phyloP scores from a whole-genome alignment of 768 basidiomycete species.

The Lentinus tigrinus region DNA sequence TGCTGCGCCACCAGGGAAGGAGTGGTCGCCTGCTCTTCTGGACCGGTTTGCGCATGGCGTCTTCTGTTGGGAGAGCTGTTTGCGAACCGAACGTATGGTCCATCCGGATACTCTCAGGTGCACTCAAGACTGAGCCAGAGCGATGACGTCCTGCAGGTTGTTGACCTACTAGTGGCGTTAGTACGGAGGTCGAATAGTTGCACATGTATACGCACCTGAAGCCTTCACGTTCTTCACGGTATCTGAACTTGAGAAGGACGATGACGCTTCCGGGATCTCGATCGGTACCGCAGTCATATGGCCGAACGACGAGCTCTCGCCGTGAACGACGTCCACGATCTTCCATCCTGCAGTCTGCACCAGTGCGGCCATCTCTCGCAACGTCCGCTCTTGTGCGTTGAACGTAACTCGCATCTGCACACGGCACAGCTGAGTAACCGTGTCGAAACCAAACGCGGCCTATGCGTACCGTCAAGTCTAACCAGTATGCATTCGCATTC shows the following conservation, averaged over 20 bases:
- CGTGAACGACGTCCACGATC: slow-evolving; percentile 55
- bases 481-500: slow-evolving; percentile 65
- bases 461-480: slow-evolving; percentile 66
- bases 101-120: slow-evolving; percentile 19
- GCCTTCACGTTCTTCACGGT: background rate
- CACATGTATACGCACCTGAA: slow-evolving; percentile 4
- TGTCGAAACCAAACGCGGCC: slow-evolving; percentile 4
- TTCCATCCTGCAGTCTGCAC: slow-evolving; percentile 68
- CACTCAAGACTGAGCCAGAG: slow-evolving; percentile 4
- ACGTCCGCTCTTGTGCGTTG: slow-evolving; percentile 68
- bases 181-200: too few species aligned
- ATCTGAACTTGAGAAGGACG: background rate
- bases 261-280: slow-evolving; percentile 38
- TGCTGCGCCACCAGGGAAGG: slow-evolving; percentile 9
- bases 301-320: slow-evolving; percentile 66
- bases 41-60: slow-evolving; percentile 19
- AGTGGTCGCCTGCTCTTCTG: slow-evolving; percentile 7
- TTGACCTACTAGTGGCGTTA: too few species aligned
- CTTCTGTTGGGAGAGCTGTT: slow-evolving; percentile 24
- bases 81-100: slow-evolving; percentile 25
- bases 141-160: background rate
- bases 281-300: slow-evolving; percentile 69
- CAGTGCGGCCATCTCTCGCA: slow-evolving; percentile 59
- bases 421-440: background rate
- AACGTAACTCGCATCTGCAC: slow-evolving; percentile 66